Base-by-base conservation (phyloP, 257 asterid genomes). In the Apocynum venetum region DNA sequence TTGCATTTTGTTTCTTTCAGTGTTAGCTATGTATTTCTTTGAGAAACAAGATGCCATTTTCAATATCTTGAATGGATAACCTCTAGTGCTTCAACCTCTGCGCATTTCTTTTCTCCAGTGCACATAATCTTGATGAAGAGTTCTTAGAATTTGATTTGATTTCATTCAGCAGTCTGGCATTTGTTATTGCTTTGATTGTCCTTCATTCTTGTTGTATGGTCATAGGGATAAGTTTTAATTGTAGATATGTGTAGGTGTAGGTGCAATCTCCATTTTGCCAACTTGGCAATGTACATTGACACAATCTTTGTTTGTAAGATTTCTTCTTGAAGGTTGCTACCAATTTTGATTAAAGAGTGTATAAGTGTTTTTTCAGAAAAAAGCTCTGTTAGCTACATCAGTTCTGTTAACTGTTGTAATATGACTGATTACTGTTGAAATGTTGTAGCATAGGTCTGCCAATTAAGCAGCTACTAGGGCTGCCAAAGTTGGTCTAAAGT, bases 1-100 rank as follows among this genome's bases (percentile, higher is more conserved):
- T 65, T 79, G 88, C 19, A 80, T 83, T 66, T 68, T 88, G 73
- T 61, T 91, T 75, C 72, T 91, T 60, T 83, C 97, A 44, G 68
- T 80, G 51, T 76, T 88, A 61, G 91, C 84, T 72, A 83, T 86
- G 56, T 83, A 78, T 63, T 79, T 87, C 75, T 84, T 86, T 69
- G 84, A 77, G 46, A 67, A 70, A 46, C 52, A 80, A 41, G 48
- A 74, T 19, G 48, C 79, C 43, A 11, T 79, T 77, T 75, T 83
- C 43, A 35, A 68, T 49, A 41, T 56, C 73, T 14, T 78, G 46
- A 79, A 47, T 19, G 19, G 80, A 77, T 83, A 79, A 66, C 71
- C 76, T 40, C 76, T 61, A 12, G 4, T 14, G 14, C 46, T 35
- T 14, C 63, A 8, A 12, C 11, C 31, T 52, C 75, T 25, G 53